A percentile compares a stretch with the other conserved stretches of the same genome.
Evolutionary conservation across 768 basidiomycete species (phyloP).

Genomic region (Boletus sensibilis): DNA sequence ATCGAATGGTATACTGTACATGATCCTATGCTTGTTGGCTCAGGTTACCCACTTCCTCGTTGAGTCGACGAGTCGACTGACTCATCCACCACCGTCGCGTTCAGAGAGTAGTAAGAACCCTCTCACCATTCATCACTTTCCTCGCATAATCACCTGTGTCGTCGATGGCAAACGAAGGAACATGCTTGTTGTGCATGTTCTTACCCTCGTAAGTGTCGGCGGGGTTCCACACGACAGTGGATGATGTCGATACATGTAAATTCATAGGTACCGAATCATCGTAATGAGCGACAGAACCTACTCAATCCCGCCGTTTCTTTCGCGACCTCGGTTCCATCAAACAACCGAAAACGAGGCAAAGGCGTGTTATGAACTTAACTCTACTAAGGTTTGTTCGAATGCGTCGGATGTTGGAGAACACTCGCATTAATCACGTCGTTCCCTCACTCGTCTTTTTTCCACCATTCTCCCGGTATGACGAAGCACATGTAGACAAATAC

Average conservation of each 20-base stretch:
- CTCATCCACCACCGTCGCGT: background rate
- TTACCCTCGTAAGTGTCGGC: background rate
- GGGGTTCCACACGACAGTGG: background rate
- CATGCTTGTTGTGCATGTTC: background rate
- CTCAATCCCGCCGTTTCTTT: constrained; percentile 1
- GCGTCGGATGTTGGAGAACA: background rate
- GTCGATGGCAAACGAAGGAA: background rate
- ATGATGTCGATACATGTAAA: background rate
- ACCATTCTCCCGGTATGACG: background rate
- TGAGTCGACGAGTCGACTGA: background rate
- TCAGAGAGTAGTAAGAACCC: background rate
- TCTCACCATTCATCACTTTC: background rate
- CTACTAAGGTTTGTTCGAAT: background rate
- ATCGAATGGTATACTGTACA: background rate
- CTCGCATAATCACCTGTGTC: background rate
- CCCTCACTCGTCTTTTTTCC: background rate
- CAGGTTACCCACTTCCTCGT: background rate
- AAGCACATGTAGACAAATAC: background rate
- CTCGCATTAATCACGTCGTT: constrained; percentile 7
- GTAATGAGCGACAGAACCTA: background rate
- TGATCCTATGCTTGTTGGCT: background rate
- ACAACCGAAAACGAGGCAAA: constrained; percentile 26
- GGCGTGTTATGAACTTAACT: constrained; percentile 23
- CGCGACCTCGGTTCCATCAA: constrained; percentile 15
- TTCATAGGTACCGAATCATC: background rate